Conservation (phyloP, 805 yeast genomes). For the Candida maris region DNA sequence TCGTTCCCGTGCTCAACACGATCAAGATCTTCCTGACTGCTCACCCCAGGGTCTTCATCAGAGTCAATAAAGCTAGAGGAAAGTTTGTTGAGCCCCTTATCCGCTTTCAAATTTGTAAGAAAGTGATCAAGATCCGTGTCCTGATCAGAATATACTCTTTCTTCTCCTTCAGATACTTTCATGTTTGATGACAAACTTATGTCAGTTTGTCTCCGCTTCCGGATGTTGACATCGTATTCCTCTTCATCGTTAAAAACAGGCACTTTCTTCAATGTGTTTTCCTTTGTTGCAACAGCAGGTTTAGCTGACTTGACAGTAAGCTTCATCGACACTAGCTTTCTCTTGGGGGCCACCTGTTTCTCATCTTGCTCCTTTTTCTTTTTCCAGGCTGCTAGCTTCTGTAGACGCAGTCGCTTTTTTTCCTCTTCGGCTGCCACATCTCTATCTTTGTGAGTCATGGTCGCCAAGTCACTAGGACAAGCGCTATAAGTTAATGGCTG, state of each 20-base stretch:
- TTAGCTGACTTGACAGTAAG: conserved; percentile 15
- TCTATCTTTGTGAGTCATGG: too few relatives aligned
- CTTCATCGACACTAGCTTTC: conserved; percentile 20
- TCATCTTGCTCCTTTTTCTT: conserved; percentile 42
- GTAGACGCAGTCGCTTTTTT: conserved; percentile 42
- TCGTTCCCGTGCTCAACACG: conserved; percentile 23
- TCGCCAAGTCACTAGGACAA: too few relatives aligned
- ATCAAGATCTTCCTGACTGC: conserved; percentile 34
- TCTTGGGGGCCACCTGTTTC: conserved; percentile 1
- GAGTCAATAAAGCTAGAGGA: conserved; percentile 3
- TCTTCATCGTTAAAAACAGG: conserved; percentile 2
- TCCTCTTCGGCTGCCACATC: conserved; percentile 27
- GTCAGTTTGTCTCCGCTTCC: neutral
- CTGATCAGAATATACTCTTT: neutral
- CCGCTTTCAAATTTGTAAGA: conserved; percentile 8
- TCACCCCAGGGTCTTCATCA: conserved; percentile 27
- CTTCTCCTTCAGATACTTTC: neutral
- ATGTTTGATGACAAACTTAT: too few relatives aligned
- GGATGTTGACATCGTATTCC: neutral
- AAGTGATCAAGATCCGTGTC: conserved; percentile 26
- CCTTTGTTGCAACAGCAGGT: neutral
- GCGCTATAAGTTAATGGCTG: too few relatives aligned
- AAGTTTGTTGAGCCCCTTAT: neutral
- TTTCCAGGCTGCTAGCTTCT: conserved; percentile 59
- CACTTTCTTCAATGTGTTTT: neutral